These are phyloP conservation scores for Arabidopsis arenosa DNA, from an alignment of 345 rosid species.

Conservation along the genomic window DNA sequence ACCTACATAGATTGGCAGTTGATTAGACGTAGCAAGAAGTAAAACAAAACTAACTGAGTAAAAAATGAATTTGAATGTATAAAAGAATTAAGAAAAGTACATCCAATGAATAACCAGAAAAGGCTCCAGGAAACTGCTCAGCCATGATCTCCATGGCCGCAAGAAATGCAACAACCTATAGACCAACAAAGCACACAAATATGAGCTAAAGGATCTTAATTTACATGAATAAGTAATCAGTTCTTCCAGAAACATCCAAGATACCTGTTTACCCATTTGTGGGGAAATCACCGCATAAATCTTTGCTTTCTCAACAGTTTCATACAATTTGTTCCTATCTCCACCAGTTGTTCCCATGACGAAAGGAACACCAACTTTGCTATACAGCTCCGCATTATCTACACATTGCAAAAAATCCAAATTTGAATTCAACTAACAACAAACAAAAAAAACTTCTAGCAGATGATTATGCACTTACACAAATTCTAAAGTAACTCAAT, in stretches of 20 bases:
- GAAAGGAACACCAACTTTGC: constrained; percentile 94
- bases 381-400: constrained; percentile 86
- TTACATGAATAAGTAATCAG: neutral
- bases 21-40: constrained; percentile 4
- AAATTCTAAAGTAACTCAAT: constrained; percentile 14
- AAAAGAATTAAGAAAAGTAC: constrained; percentile 43
- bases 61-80: neutral
- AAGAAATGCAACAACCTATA: constrained; percentile 93
- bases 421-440: neutral
- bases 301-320: constrained; percentile 71
- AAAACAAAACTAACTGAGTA: neutral
- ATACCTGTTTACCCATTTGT: constrained; percentile 98
- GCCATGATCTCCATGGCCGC: constrained; percentile 99
- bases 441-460: neutral
- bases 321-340: constrained; percentile 66
- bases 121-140: constrained; percentile 95
- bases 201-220: constrained; percentile 28
- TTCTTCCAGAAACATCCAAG: constrained; percentile 5
- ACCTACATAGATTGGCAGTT: constrained; percentile 54
- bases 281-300: constrained; percentile 92
- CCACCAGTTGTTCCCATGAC: constrained; percentile 99
- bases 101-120: constrained; percentile 85
- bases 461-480: neutral
- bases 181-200: constrained; percentile 35
- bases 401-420: constrained; percentile 27